Evolutionary conservation across 192 early-diverging fungal species (phyloP).

Genomic region (Coemansia guatemalensis): DNA sequence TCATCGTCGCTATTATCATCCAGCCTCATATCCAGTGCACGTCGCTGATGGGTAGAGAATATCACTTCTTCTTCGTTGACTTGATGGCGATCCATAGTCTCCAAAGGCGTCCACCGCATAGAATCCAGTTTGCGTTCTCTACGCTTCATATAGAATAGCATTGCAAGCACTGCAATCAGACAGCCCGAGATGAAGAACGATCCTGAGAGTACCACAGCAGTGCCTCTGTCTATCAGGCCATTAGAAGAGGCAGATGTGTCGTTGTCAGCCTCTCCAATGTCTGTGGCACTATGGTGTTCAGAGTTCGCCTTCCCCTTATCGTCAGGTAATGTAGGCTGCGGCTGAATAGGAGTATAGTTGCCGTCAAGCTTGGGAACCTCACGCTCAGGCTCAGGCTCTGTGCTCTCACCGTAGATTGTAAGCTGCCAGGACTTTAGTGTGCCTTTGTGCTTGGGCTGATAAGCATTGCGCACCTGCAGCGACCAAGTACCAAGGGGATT

Average conservation of each 20-base stretch:
- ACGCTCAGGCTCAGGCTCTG: conserved; percentile 30
- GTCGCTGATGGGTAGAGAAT: neutral
- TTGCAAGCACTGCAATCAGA: conserved; percentile 26
- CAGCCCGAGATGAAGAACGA: conserved; percentile 28
- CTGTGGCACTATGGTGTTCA: neutral
- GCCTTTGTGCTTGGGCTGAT: conserved; percentile 56
- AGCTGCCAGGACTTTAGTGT: conserved; percentile 67
- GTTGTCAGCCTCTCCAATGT: too few species aligned
- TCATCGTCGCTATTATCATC: conserved; percentile 27
- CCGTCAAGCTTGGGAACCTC: conserved; percentile 4
- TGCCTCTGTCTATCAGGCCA: conserved; percentile 13
- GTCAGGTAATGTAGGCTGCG: conserved; percentile 2
- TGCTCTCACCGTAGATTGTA: conserved; percentile 67
- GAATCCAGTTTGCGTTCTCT: conserved; percentile 36
- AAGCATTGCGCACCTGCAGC: conserved; percentile 65
- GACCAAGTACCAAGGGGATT: conserved; percentile 82
- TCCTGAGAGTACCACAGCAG: conserved; percentile 15
- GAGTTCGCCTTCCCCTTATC: neutral
- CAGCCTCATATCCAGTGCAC: neutral
- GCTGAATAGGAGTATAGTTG: neutral
- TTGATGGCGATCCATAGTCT: conserved; percentile 11
- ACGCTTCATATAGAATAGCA: conserved; percentile 39
- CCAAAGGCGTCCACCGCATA: conserved; percentile 43
- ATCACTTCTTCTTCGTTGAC: conserved; percentile 17
- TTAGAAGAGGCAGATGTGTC: too few species aligned